Percentiles rank a stretch among this genome's conserved stretches.
Conservation (phyloP, 768 basidiomycete genomes). For the Tubosaeta sp. region DNA sequence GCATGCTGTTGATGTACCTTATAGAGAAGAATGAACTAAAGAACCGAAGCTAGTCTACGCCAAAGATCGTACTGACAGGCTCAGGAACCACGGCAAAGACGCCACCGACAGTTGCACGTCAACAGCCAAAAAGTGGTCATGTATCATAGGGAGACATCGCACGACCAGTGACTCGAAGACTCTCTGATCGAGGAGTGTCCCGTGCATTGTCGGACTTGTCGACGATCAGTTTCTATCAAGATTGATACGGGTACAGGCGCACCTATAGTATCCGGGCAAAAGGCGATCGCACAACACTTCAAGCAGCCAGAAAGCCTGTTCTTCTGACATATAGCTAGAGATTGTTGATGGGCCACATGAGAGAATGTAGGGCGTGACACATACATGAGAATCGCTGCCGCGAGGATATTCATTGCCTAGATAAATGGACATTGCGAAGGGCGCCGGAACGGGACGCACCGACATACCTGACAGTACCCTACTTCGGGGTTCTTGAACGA, state of each 20-base stretch:
- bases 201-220: constrained; percentile 92
- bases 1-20: constrained; percentile 88
- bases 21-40: constrained; percentile 21
- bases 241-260: constrained; percentile 15
- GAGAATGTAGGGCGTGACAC: constrained; percentile 17
- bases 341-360: constrained; percentile 5
- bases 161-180: constrained; percentile 95
- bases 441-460: background rate
- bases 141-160: constrained; percentile 85
- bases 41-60: background rate
- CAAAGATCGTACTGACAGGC: constrained; percentile 61
- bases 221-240: constrained; percentile 2
- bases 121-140: constrained; percentile 85
- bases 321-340: constrained; percentile 94
- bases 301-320: constrained; percentile 96
- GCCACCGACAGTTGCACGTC: constrained; percentile 98
- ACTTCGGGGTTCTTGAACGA: constrained; percentile 92
- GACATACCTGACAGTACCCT: constrained; percentile 85
- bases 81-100: constrained; percentile 97
- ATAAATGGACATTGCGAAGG: background rate
- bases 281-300: constrained; percentile 93
- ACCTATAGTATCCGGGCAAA: constrained; percentile 97
- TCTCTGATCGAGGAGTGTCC: constrained; percentile 95
- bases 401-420: constrained; percentile 96
- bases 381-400: constrained; percentile 91